Evolutionary conservation across 306 rosid species (phyloP).

Genomic region (Cicer pinnatifidum): DNA sequence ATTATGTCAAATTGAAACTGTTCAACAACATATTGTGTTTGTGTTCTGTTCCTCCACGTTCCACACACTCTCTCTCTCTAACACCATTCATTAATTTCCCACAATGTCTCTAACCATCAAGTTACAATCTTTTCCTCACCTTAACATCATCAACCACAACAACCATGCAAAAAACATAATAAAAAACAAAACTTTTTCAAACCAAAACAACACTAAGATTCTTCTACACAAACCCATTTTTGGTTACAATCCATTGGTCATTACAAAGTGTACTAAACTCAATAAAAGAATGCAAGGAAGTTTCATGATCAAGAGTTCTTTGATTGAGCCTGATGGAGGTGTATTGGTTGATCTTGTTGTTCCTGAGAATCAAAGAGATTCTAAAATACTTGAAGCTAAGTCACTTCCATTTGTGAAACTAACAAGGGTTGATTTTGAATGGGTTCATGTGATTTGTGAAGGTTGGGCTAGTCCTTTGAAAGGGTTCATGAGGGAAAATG

Average conservation of each 20-base stretch:
- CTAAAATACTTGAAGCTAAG: constrained; percentile 59
- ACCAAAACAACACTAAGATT: constrained; percentile 36
- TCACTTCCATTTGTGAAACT: constrained; percentile 64
- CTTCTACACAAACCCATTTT: constrained; percentile 58
- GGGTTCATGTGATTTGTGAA: constrained; percentile 91
- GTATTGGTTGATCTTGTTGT: constrained; percentile 77
- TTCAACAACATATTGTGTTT: neutral
- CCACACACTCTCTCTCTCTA: constrained; percentile 26
- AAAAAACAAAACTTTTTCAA: neutral
- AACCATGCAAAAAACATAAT: constrained; percentile 40
- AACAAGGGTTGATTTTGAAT: constrained; percentile 79
- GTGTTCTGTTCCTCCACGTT: constrained; percentile 45
- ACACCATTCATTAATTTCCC: constrained; percentile 14
- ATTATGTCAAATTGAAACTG: constrained; percentile 1
- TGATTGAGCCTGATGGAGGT: constrained; percentile 93
- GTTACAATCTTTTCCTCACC: constrained; percentile 52
- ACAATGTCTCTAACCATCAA: constrained; percentile 71
- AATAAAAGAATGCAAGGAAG: constrained; percentile 55
- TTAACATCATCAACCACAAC: constrained; percentile 36
- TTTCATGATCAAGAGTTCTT: constrained; percentile 64
- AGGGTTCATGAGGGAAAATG: constrained; percentile 93
- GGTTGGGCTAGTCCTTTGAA: constrained; percentile 95
- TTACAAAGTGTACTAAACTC: neutral
- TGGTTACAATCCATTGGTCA: constrained; percentile 48
- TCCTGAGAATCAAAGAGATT: constrained; percentile 57